Evolutionary conservation across 176 grass and related monocot genomes (phyloP).

Genomic region (Dactylis glomerata): DNA sequence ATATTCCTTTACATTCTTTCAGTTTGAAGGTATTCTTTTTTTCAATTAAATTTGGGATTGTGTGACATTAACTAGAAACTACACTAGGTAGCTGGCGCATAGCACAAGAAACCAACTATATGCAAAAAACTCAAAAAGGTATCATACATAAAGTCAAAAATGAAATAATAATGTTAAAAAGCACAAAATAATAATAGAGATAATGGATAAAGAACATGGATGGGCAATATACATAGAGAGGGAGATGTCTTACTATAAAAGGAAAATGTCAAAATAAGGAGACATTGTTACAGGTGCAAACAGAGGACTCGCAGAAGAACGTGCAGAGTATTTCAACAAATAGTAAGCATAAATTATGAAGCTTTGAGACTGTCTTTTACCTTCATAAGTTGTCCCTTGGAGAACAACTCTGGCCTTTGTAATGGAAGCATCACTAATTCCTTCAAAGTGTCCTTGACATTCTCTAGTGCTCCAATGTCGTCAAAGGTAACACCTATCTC

Average conservation of each 20-base stretch:
- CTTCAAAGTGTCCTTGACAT: conserved; percentile 95
- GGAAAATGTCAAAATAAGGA: not conserved
- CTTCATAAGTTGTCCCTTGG: conserved; percentile 96
- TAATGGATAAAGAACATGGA: not conserved
- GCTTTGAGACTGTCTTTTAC: conserved; percentile 31
- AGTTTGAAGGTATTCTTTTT: conserved; percentile 2
- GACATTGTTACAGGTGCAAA: not conserved
- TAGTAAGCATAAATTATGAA: not conserved
- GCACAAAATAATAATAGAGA: not conserved
- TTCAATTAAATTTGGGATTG: conserved; percentile 1
- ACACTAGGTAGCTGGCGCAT: not conserved
- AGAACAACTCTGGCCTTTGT: conserved; percentile 94
- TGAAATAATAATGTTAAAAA: not conserved
- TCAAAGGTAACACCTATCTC: conserved; percentile 96
- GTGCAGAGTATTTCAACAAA: not conserved
- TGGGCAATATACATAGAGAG: not conserved
- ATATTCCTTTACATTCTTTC: conserved; percentile 11
- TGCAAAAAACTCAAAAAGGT: not conserved
- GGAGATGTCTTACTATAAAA: not conserved
- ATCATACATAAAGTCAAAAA: not conserved
- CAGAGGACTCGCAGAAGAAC: not conserved
- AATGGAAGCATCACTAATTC: conserved; percentile 99
- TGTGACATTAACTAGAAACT: not conserved
- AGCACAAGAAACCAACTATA: not conserved
- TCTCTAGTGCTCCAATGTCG: conserved; percentile 95